Base-by-base conservation (phyloP, 768 basidiomycete genomes). In the Rubroboletus pulcherrimus region DNA sequence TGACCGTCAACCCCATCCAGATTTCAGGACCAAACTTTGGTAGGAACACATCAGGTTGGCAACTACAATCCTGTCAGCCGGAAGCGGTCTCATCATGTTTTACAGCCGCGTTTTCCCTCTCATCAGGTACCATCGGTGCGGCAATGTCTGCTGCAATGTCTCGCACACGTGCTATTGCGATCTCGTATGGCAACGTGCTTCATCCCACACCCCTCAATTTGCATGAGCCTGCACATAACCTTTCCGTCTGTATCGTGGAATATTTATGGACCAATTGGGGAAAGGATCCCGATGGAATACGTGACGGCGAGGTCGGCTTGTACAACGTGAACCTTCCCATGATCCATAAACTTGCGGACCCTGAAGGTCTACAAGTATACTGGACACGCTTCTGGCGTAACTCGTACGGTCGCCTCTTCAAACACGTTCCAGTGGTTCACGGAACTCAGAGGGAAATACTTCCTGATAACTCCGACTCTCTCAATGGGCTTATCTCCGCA, bases 111-210 rank as follows among this genome's bases (percentile, higher is more conserved):
- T 93, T 94, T 69, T 80, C 89, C 3, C 78, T 98, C 41, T 93
- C 93, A 1, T 94, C 91, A 30, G 95, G 95, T 2, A 98, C 95
- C 2, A 78, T 98, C 58, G 95, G 95, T 38, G 94, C 93, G 3
- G 89, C 95, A 15, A 76, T 98, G 70, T 89, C 89, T 29, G 86
- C 87, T 21, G 82, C 83, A 24, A 77, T 93, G 42, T 85, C 87
- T 26, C 77, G 77, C 54, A 78, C 75, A 30, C 87, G 91, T 38
- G 83, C 91, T 40, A 88, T 97, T 55, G 94, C 95, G 1, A 66
- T 98, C 37, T 95, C 92, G 0, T 96, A 97, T 67, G 93, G 93
- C 35, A 89, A 80, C 15, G 82, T 95, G 49, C 67, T 79, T 43
- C 79, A 83, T 64, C 89, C 90, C 1, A 86, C 86, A 6, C 86